phyloP scores from a whole-genome alignment of 768 basidiomycete genomes.

The Lactarius sanguifluus region DNA sequence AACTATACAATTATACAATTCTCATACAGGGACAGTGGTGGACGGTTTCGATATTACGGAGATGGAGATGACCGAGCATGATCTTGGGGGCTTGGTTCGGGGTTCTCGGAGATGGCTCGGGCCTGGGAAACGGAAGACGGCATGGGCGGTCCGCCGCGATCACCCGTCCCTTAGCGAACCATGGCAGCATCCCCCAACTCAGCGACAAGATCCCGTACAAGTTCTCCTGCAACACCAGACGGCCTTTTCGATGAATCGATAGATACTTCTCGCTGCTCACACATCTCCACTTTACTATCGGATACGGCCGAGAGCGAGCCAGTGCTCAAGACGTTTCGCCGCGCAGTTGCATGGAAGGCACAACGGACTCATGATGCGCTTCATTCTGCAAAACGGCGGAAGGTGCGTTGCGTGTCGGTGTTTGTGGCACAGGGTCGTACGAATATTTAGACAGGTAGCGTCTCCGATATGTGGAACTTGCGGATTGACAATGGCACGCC shows the following conservation, averaged over 20 bases:
- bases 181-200: slow-evolving; percentile 24
- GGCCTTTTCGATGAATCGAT: slow-evolving; percentile 16
- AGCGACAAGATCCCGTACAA: slow-evolving; percentile 18
- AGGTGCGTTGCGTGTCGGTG: slow-evolving; percentile 43
- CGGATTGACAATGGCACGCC: slow-evolving; percentile 52
- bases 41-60: too few relatives aligned
- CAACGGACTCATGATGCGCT: slow-evolving; percentile 46
- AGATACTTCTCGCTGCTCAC: slow-evolving; percentile 37
- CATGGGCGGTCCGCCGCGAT: slow-evolving; percentile 21
- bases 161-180: neutral
- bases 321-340: slow-evolving; percentile 52
- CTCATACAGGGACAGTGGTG: too few relatives aligned
- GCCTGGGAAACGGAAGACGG: neutral
- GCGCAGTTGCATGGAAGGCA: slow-evolving; percentile 56
- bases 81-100: too few relatives aligned
- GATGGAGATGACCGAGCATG: too few relatives aligned
- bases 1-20: too few relatives aligned
- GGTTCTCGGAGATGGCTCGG: too few relatives aligned
- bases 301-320: slow-evolving; percentile 35
- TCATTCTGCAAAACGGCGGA: slow-evolving; percentile 60
- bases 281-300: slow-evolving; percentile 42
- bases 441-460: slow-evolving; percentile 41
- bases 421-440: neutral
- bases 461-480: slow-evolving; percentile 67
- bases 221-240: slow-evolving; percentile 21